Evolutionary conservation across 805 yeast species (phyloP).

Genomic region (Lachancea cidri): DNA sequence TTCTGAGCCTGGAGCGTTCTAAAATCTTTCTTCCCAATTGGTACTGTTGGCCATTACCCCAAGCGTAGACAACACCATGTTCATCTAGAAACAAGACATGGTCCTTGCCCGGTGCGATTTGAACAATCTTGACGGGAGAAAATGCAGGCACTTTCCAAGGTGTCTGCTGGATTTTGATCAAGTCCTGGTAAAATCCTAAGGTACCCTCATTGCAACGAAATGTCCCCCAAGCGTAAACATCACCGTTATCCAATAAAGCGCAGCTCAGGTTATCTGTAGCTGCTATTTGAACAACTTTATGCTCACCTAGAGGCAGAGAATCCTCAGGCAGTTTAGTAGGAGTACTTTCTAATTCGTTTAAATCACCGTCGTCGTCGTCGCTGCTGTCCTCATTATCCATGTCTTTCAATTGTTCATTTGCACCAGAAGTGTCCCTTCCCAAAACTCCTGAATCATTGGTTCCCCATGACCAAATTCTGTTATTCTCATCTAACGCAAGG

Average conservation of each 20-base stretch:
- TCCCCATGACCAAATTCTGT: slow-evolving; percentile 97
- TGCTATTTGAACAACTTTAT: slow-evolving; percentile 68
- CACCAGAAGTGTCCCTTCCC: slow-evolving; percentile 77
- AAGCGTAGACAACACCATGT: slow-evolving; percentile 83
- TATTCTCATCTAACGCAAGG: slow-evolving; percentile 69
- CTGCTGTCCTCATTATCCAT: slow-evolving; percentile 54
- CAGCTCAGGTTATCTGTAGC: slow-evolving; percentile 93
- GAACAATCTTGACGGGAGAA: slow-evolving; percentile 56
- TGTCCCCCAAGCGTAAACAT: slow-evolving; percentile 96
- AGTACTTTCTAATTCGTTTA: slow-evolving; percentile 84
- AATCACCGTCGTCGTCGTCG: slow-evolving; percentile 74
- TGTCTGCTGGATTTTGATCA: slow-evolving; percentile 53
- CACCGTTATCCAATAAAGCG: slow-evolving; percentile 72
- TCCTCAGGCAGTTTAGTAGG: slow-evolving; percentile 64
- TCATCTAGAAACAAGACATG: slow-evolving; percentile 80
- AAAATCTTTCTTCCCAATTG: slow-evolving; percentile 84
- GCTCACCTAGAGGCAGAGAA: slow-evolving; percentile 46
- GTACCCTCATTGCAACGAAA: slow-evolving; percentile 91
- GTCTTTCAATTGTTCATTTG: slow-evolving; percentile 60
- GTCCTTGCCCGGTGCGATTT: slow-evolving; percentile 89
- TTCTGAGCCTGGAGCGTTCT: slow-evolving; percentile 69
- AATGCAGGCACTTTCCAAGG: slow-evolving; percentile 55
- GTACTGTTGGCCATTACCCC: slow-evolving; percentile 96
- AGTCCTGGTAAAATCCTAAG: slow-evolving; percentile 67
- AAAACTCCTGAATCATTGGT: slow-evolving; percentile 87